Evolutionary conservation across 2,329 filamentous ascomycete genomes (phyloP).

Genomic region (Coniochaeta sp.): DNA sequence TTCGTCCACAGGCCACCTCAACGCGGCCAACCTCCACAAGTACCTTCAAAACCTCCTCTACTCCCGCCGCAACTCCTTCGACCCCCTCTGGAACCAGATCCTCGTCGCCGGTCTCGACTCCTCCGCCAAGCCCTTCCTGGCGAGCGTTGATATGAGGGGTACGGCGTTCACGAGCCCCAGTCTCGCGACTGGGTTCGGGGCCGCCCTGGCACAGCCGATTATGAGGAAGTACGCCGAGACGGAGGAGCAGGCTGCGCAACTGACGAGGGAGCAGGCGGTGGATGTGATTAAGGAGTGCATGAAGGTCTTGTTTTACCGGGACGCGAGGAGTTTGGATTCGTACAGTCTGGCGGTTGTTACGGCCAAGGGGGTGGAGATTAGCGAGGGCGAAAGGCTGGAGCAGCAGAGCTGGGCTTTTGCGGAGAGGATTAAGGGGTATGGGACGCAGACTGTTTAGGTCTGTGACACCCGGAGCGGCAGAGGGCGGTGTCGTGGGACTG

Average conservation of each 20-base stretch:
- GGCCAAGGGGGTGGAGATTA: slow-evolving; percentile 79
- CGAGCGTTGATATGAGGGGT: slow-evolving; percentile 83
- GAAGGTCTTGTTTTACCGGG: slow-evolving; percentile 97
- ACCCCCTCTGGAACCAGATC: slow-evolving; percentile 95
- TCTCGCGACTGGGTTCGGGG: slow-evolving; percentile 88
- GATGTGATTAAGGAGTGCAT: slow-evolving; percentile 84
- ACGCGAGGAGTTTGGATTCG: slow-evolving; percentile 83
- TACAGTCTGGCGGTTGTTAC: slow-evolving; percentile 89
- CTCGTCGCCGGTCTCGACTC: slow-evolving; percentile 85
- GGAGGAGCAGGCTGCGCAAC: slow-evolving; percentile 65
- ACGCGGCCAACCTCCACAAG: slow-evolving; percentile 90
- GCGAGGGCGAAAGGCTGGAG: slow-evolving; percentile 82
- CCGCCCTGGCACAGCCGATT: slow-evolving; percentile 87
- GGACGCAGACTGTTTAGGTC: slow-evolving; percentile 66
- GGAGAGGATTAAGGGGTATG: slow-evolving; percentile 89
- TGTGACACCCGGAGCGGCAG: not conserved
- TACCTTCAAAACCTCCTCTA: slow-evolving; percentile 97
- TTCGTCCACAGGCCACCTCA: slow-evolving; percentile 53
- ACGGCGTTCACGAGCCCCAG: slow-evolving; percentile 86
- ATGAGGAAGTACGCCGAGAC: slow-evolving; percentile 79
- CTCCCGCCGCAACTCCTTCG: slow-evolving; percentile 88
- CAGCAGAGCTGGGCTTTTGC: slow-evolving; percentile 98
- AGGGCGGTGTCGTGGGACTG: too few relatives aligned
- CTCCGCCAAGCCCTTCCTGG: slow-evolving; percentile 77
- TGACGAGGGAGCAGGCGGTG: slow-evolving; percentile 74